A percentile compares a stretch with the other conserved stretches of the same genome.
These are phyloP conservation scores for Russula griseocarnosa DNA, from an alignment of 768 basidiomycete genomes.

Conservation along the genomic window DNA sequence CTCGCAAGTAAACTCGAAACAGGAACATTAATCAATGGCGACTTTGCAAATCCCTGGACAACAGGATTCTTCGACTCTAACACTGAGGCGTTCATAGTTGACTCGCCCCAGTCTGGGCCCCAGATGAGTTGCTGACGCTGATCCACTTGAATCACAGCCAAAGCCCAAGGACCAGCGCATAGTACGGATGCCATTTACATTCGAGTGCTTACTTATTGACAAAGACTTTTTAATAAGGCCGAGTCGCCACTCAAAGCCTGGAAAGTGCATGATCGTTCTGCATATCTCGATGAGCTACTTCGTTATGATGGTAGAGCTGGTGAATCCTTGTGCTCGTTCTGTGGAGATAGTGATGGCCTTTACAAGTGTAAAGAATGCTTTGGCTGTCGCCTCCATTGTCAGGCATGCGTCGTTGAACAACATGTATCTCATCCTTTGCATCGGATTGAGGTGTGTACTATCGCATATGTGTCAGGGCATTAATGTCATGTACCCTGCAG, in stretches of 20 bases:
- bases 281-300: not conserved
- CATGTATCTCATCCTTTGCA: not conserved
- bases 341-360: not conserved
- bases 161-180: not conserved
- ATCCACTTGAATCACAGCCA: not conserved
- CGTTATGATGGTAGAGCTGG: not conserved
- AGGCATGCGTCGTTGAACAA: not conserved
- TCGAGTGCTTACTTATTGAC: not conserved
- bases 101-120: not conserved
- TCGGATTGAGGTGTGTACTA: not conserved
- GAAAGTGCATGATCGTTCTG: not conserved
- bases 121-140: not conserved
- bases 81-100: not conserved
- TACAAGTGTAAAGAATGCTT: conserved; percentile 1
- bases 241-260: not conserved
- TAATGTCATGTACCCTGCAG: not conserved
- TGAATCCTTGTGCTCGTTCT: not conserved
- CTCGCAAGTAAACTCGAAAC: not conserved
- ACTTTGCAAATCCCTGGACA: not conserved
- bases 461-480: not conserved
- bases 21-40: not conserved
- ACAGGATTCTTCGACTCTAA: not conserved
- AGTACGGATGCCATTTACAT: not conserved
- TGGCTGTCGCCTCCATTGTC: not conserved
- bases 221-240: not conserved